These are phyloP conservation scores for Phaeophleospora eucalypticola DNA, from an alignment of 2,329 filamentous ascomycete species.

Conservation along the genomic window DNA sequence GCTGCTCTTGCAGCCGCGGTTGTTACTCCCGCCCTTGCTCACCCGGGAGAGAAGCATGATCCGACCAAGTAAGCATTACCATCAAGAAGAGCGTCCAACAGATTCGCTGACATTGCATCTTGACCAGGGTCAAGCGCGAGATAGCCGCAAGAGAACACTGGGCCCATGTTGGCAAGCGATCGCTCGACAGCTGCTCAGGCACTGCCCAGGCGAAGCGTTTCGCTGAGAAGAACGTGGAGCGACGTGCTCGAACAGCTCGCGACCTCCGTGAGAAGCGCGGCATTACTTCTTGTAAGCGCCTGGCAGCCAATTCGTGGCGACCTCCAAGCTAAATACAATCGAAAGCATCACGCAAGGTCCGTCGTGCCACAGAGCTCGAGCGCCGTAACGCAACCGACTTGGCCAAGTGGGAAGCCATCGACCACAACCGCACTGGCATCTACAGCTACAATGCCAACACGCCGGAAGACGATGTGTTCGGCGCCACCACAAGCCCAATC, in stretches of 20 bases:
- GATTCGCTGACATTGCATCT: neutral
- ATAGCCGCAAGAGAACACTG: conserved; percentile 27
- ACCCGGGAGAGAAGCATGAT: conserved; percentile 35
- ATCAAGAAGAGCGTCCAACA: neutral
- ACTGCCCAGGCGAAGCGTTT: conserved; percentile 11
- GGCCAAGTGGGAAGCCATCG: conserved; percentile 31
- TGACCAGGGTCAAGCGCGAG: conserved; percentile 25
- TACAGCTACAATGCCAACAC: conserved; percentile 24
- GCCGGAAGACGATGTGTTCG: conserved; percentile 24
- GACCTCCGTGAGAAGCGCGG: conserved; percentile 15
- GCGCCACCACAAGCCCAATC: conserved; percentile 24
- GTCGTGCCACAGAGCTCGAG: conserved; percentile 15
- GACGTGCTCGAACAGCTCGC: conserved; percentile 11
- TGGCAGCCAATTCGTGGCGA: neutral
- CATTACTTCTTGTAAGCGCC: conserved; percentile 6
- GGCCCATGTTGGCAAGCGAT: conserved; percentile 13
- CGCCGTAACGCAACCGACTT: conserved; percentile 17
- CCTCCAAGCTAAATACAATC: neutral
- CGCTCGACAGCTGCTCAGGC: conserved; percentile 15
- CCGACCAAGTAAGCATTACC: conserved; percentile 13
- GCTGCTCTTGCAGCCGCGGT: conserved; percentile 16
- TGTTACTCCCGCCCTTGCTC: conserved; percentile 21
- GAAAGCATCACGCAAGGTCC: conserved; percentile 11
- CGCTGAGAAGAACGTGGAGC: conserved; percentile 10
- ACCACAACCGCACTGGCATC: conserved; percentile 26